Evolutionary conservation across 1,139 yeast species (phyloP).

Genomic region (Diutina ranongensis): DNA sequence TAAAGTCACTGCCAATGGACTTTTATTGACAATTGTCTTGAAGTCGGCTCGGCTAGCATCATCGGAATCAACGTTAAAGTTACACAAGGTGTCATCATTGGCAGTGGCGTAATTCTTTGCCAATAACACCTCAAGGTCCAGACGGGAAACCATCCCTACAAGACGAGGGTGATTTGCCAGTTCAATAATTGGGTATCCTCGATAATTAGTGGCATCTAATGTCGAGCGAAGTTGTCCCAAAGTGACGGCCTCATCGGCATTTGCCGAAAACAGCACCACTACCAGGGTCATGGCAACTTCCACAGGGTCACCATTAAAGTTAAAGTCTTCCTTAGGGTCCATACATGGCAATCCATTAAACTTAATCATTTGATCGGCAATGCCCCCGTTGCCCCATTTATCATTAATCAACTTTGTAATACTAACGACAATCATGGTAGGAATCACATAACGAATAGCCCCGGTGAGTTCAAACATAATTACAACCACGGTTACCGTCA

Average conservation of each 20-base stretch:
- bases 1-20: constrained; percentile 54
- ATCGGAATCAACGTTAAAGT: constrained; percentile 9
- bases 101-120: constrained; percentile 8
- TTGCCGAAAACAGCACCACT: constrained; percentile 37
- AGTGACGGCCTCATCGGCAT: constrained; percentile 16
- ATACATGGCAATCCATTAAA: constrained; percentile 84
- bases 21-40: constrained; percentile 35
- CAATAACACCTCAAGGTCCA: constrained; percentile 20
- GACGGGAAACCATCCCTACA: constrained; percentile 25
- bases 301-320: constrained; percentile 33
- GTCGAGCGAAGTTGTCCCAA: constrained; percentile 25
- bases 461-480: constrained; percentile 96
- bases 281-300: constrained; percentile 59
- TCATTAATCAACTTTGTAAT: constrained; percentile 74
- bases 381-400: constrained; percentile 70
- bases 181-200: constrained; percentile 46
- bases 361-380: constrained; percentile 88
- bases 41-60: constrained; percentile 20
- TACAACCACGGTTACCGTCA: constrained; percentile 87
- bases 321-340: constrained; percentile 61
- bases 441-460: constrained; percentile 78
- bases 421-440: constrained; percentile 93
- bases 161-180: constrained; percentile 22
- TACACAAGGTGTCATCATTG: constrained; percentile 6
- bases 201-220: constrained; percentile 26